phyloP scores from a whole-genome alignment of 768 basidiomycete species.

The Kwoniella pini region DNA sequence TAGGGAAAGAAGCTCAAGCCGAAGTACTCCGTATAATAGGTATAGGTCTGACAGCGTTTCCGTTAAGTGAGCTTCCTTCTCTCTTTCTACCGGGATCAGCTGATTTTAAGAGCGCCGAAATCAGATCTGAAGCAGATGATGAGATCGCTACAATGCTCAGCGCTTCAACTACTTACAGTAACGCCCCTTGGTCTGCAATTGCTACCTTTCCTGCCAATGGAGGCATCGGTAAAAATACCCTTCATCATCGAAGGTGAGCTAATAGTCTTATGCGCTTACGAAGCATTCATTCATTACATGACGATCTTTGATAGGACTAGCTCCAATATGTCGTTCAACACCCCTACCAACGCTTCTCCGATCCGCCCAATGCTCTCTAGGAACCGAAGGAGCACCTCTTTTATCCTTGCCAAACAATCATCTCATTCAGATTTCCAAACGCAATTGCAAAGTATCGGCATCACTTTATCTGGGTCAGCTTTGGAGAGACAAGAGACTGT shows the following conservation, averaged over 20 bases:
- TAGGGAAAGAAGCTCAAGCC: conserved; percentile 23
- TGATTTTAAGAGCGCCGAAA: too few species aligned
- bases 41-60: conserved; percentile 31
- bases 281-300: background rate
- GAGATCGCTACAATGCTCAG: conserved; percentile 8
- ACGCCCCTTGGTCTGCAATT: conserved; percentile 18
- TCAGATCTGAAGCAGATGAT: conserved; percentile 31
- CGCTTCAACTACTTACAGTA: conserved; percentile 9
- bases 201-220: background rate
- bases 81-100: too few species aligned
- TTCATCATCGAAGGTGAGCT: conserved; percentile 34
- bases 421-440: conserved; percentile 4
- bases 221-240: conserved; percentile 21
- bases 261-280: background rate
- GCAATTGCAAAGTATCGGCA: background rate
- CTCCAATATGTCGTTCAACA: conserved; percentile 13
- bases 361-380: conserved; percentile 27
- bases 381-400: conserved; percentile 18
- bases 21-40: conserved; percentile 30
- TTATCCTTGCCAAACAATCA: conserved; percentile 14
- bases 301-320: background rate
- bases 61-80: conserved; percentile 32
- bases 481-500: conserved; percentile 21
- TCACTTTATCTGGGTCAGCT: conserved; percentile 1
- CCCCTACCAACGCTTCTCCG: conserved; percentile 3